Evolutionary conservation across 2,329 filamentous ascomycete genomes (phyloP).

Genomic region (Xenoacremonium recifei): DNA sequence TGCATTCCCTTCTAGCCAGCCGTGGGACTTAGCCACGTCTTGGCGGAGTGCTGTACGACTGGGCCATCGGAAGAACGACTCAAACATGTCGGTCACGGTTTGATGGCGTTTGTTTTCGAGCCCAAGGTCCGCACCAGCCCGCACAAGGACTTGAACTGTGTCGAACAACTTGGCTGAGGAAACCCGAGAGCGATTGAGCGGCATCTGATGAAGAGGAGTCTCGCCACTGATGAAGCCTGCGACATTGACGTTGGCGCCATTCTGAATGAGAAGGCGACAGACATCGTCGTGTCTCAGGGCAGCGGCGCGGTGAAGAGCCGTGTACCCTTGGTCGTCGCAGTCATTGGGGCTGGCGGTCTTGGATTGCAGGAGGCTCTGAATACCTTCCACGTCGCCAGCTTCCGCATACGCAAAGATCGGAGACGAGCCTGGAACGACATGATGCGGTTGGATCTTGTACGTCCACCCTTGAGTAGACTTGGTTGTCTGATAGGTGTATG

Average conservation of each 20-base stretch:
- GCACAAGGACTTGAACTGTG: neutral
- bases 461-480: neutral
- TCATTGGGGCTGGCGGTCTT: neutral
- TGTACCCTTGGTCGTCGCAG: neutral
- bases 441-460: neutral
- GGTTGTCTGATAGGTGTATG: neutral
- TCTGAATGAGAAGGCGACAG: neutral
- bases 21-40: too few species aligned
- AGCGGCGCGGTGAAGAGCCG: neutral
- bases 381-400: neutral
- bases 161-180: neutral
- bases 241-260: neutral
- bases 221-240: neutral
- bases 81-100: neutral
- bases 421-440: neutral
- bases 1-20: too few species aligned
- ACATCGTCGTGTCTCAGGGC: neutral
- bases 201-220: neutral
- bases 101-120: neutral
- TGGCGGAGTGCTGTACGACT: slow-evolving; percentile 7
- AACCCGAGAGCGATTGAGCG: neutral
- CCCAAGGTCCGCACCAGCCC: neutral
- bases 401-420: neutral
- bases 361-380: neutral
- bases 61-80: neutral